These are phyloP conservation scores for Wickerhamiella slavikovae DNA, from an alignment of 805 yeast genomes.

Conservation along the genomic window DNA sequence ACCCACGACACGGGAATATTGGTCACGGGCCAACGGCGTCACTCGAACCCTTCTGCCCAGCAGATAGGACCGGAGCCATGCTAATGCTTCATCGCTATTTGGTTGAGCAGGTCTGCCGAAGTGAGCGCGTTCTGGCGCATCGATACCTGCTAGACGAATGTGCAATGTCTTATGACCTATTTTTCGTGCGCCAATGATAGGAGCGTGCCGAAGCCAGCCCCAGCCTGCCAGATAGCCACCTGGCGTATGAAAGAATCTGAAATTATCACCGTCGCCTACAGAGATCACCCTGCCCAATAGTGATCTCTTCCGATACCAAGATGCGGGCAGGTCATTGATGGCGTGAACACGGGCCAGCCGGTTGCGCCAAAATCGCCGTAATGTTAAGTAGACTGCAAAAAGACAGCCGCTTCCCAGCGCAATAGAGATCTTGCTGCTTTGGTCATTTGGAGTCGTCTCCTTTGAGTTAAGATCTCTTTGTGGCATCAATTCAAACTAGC, in stretches of 20 bases:
- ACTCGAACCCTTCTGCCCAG: conserved; percentile 50
- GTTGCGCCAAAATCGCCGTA: conserved; percentile 20
- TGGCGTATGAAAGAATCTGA: conserved; percentile 80
- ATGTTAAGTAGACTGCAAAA: too few species aligned
- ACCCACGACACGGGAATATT: conserved; percentile 74
- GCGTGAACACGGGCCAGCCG: conserved; percentile 30
- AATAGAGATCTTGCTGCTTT: too few species aligned
- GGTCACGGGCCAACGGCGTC: conserved; percentile 67
- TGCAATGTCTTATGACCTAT: conserved; percentile 47
- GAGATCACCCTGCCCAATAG: conserved; percentile 60
- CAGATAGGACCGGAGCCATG: conserved; percentile 50
- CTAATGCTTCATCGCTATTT: conserved; percentile 60
- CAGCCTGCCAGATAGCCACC: conserved; percentile 80
- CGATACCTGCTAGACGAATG: conserved; percentile 76
- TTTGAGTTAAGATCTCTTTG: too few species aligned
- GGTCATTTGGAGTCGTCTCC: too few species aligned
- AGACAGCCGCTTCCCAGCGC: too few species aligned
- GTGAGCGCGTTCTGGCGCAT: conserved; percentile 92
- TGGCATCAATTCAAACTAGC: too few species aligned
- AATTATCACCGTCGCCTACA: conserved; percentile 93
- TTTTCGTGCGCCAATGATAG: conserved; percentile 28
- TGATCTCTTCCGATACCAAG: conserved; percentile 24
- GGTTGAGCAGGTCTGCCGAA: conserved; percentile 90
- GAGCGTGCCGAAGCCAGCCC: conserved; percentile 70
- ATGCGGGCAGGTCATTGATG: conserved; percentile 29